Evolutionary conservation across 176 grass and related monocot genomes (phyloP), one percentile per base, ranked within the genome.

Genomic region (Secale cereale): DNA sequence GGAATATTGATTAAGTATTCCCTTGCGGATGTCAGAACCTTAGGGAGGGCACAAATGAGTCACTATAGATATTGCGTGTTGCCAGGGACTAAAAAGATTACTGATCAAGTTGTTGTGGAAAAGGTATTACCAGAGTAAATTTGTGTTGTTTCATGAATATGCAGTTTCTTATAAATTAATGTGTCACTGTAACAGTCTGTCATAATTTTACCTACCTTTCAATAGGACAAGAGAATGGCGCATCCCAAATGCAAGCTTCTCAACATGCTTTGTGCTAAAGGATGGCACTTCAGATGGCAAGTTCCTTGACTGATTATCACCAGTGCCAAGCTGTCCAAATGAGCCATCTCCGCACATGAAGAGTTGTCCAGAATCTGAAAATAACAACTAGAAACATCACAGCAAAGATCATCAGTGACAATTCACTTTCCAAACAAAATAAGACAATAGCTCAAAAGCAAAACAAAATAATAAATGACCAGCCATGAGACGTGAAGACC

Each of bases 291-390:
- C 91, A 79, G 83, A 86, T 41, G 93, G 93, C 13, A 81, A 83
- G 46, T 59, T 90, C 84, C 78, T 88, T 89, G 91, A 87, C 57
- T 89, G 86, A 73, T 89, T 85, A 64, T 98, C 88, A 80, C 91
- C 86, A 87, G 82, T 94, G 36, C 96, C 96, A 82, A 98, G 93
- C 59, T 98, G 96, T 78, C 96, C 96, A 95, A 98, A 95, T 68
- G 89, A 98, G 10, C 91, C 93, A 89, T 98, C 88, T 81, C 96
- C 96, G 20, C 96, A 98, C 88, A 89, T 82, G 86, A 92, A 98
- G 56, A 98, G 84, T 43, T 81, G 36, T 19, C 89, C 97, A 65
- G 43, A 87, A 89, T 98, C 97, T 98, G 80, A 83, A 89, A 86
- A 85, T 20, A 77, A 77, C 76, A 90, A 80, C 81, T 86, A 94